Evolutionary conservation across 768 basidiomycete genomes (phyloP), one percentile per base, ranked within the genome.

Genomic region (Leucosporidium yakuticum): DNA sequence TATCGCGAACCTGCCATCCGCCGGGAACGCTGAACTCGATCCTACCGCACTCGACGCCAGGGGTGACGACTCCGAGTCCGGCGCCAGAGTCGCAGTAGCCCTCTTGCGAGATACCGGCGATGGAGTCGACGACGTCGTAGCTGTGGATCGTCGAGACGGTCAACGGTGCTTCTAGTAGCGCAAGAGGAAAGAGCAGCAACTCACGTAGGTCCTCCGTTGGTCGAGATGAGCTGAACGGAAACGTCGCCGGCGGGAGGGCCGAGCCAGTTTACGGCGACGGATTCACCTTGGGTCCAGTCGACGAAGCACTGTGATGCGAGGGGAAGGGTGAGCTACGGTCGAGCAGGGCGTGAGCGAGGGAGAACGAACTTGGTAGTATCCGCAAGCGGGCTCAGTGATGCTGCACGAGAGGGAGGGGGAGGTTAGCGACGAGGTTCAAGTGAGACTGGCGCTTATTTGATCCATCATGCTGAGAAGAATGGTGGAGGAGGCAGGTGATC

Each of bases 211-310:
- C 69, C 69, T 20, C 66, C 68, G 20, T 63, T 57, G 60, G 69
- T 73, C 48, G 54, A 60, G 36, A n/a, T 59, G 55, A 73, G 63
- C 51, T 60, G 55, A 50, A 73, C 67, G 1, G 58, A 47, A 39
- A 73, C 73, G 59, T 70, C 44, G 21, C 73, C 73, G 2, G 64
- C n/a, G 12, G 69, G 61, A 6, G 73, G 69, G 31, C 58, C 58
- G 57, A 73, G 63, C 73, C 73, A 73, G 64, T 73, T 73, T 34
- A 73, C 69, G 19, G 60, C 61, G 27, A 66, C 64, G 5, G 36
- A 1, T 21, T 67, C 58, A 21, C 72, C 72, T n/a, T 70, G 49
- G 12, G 67, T 34, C 69, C 69, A 73, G 31, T 58, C 62, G 20
- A 73, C 69, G 25, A 31, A 44, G 54, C 73, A 73, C 60, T 70